Conservation (phyloP, 163 green algal genomes). For the Picocystis sp. region DNA sequence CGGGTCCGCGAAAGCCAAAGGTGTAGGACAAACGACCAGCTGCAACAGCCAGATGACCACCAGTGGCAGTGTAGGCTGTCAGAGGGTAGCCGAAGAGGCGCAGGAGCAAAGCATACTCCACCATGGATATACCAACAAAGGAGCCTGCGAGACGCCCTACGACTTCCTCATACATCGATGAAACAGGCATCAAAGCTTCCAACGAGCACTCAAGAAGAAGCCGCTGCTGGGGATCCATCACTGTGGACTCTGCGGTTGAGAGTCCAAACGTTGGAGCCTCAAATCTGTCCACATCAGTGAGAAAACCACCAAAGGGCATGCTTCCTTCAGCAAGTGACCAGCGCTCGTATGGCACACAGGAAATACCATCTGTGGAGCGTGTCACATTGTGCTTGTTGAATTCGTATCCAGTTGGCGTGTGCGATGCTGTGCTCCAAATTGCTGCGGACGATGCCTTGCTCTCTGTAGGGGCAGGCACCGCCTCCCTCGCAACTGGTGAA, state of each 20-base stretch:
- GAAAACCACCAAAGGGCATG: slow-evolving; percentile 18
- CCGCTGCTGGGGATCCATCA: slow-evolving; percentile 49
- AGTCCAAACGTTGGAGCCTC: slow-evolving; percentile 25
- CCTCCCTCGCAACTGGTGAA: too few species aligned
- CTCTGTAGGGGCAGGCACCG: too few species aligned
- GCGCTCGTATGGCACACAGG: too few species aligned
- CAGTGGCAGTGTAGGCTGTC: slow-evolving; percentile 18
- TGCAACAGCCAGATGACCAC: slow-evolving; percentile 35
- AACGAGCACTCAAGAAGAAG: slow-evolving; percentile 11
- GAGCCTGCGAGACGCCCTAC: too few species aligned
- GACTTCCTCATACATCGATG: too few species aligned
- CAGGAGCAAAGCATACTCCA: slow-evolving; percentile 38
- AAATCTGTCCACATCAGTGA: slow-evolving; percentile 26
- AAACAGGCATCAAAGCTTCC: too few species aligned
- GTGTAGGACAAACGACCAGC: slow-evolving; percentile 52
- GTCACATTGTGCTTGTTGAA: too few species aligned
- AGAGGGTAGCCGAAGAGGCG: slow-evolving; percentile 7
- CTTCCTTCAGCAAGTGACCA: too few species aligned
- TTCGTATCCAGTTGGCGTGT: too few species aligned
- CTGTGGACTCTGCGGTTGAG: slow-evolving; percentile 24
- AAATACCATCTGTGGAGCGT: too few species aligned
- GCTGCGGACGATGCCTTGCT: too few species aligned
- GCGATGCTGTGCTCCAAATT: too few species aligned
- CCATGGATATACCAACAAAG: slow-evolving; percentile 47
- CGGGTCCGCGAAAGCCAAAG: slow-evolving; percentile 29